Evolutionary conservation across 129 eudicot genomes (phyloP).

Genomic region (Helianthus annuus): DNA sequence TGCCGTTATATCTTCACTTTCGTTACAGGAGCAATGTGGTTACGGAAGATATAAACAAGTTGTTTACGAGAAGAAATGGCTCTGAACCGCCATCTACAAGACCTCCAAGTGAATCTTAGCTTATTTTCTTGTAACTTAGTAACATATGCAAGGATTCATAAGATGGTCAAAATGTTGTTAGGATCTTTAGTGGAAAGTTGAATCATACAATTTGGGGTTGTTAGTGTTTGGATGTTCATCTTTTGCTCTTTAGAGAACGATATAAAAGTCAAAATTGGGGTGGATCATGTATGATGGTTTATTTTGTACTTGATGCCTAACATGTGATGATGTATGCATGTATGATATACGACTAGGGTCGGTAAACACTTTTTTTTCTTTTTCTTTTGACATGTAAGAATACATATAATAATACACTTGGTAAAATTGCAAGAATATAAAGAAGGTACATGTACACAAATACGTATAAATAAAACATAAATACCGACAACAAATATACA

Average conservation of each 20-base stretch:
- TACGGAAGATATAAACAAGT: constrained; percentile 90
- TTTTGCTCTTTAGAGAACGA: neutral
- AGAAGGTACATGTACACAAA: no score
- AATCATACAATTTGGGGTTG: constrained; percentile 9
- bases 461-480: no score
- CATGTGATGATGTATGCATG: neutral
- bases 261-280: constrained; percentile 1
- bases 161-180: constrained; percentile 3
- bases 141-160: constrained; percentile 10
- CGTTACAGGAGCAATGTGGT: constrained; percentile 90
- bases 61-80: constrained; percentile 54
- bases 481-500: no score
- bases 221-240: constrained; percentile 4
- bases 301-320: constrained; percentile 1
- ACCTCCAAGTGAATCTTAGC: constrained; percentile 20
- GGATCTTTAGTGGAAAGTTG: constrained; percentile 4
- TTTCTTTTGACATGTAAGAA: no score
- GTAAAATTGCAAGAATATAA: no score
- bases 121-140: constrained; percentile 27
- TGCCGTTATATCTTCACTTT: neutral
- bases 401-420: no score
- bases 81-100: constrained; percentile 44
- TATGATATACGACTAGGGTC: neutral
- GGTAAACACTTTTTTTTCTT: no score
- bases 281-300: neutral